Base-by-base conservation (phyloP, 2,329 filamentous ascomycete genomes). In the Ascosphaera pollenicola region DNA sequence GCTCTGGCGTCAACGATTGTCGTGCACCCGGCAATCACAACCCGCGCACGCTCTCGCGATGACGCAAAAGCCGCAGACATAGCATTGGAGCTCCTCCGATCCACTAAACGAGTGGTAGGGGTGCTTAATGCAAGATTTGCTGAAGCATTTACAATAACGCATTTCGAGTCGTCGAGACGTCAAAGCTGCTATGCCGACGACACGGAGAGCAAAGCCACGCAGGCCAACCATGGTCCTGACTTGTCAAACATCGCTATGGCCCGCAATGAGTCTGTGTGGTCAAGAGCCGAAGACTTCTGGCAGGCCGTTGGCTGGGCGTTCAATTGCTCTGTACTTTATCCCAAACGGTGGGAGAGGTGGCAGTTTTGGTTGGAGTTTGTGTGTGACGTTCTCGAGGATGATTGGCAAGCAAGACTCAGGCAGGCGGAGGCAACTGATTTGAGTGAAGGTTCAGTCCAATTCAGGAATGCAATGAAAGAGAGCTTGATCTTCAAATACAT, bases 241-340 rank as follows among this genome's bases (percentile, higher is more conserved):
- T 56, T 58, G 8, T 54, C 62, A 8, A 60, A 63, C 5, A 56
- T 61, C 8, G 66, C 70, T 2, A 62, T 63, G 0, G 68, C 76
- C 1, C 69, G 70, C 38, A 61, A 68, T 11, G 66, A 73, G 35
- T 76, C 78, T 21, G 45, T 94, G 2, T 93, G 80, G 72, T 62
- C 61, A 13, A 69, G 71, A n/a, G 80, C 78, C 1, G 74, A 80
- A 43, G 82, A 92, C 51, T 91, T 95, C 49, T 98, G 89, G 83
- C 70, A 75, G 34, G 70, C 81, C 0, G 68, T 89, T 0, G 89
- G 87, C 3, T 95, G 89, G 89, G 78, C 81, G 0, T 84, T 95
- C 54, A 89, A 87, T 52, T 95, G 87, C 59, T 85, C 82, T 39
- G 68, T 78, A 2, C 55, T 69, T 24, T 66, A 87, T 47, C 73